phyloP scores from a whole-genome alignment of 495 filamentous ascomycete genomes.

The Aspergillus hancockii region DNA sequence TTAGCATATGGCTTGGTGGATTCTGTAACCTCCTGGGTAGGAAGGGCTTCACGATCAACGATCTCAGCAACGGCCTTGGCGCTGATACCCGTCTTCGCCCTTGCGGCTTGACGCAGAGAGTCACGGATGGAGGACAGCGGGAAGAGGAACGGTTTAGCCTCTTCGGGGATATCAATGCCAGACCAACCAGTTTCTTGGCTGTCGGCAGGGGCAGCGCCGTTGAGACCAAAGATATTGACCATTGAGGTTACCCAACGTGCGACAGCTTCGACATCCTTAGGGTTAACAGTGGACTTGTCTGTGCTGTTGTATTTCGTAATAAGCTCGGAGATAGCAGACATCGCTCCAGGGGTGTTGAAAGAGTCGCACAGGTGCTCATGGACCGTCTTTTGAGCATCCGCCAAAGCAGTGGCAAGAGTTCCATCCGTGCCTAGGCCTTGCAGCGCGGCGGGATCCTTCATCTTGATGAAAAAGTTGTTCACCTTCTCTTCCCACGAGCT shows the following conservation, averaged over 20 bases:
- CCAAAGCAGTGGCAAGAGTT: conserved; percentile 47
- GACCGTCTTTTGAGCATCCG: conserved; percentile 63
- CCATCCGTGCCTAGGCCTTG: conserved; percentile 37
- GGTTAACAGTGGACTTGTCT: conserved; percentile 59
- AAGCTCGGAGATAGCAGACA: conserved; percentile 72
- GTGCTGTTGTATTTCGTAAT: conserved; percentile 70
- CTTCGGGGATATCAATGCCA: conserved; percentile 63
- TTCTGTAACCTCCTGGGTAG: conserved; percentile 27
- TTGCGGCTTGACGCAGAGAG: conserved; percentile 60
- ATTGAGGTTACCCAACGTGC: conserved; percentile 83
- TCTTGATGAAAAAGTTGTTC: conserved; percentile 90
- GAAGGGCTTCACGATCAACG: conserved; percentile 22
- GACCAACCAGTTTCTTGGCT: conserved; percentile 78
- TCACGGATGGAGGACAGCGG: conserved; percentile 68
- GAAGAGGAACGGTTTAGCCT: conserved; percentile 64
- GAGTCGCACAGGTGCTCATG: conserved; percentile 76
- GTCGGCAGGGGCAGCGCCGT: conserved; percentile 57
- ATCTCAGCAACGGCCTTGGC: conserved; percentile 35
- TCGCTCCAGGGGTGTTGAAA: conserved; percentile 80
- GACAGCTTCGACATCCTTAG: conserved; percentile 57
- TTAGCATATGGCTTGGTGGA: conserved; percentile 39
- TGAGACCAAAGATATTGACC: conserved; percentile 82
- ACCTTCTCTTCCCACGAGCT: conserved; percentile 79
- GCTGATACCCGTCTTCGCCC: conserved; percentile 35
- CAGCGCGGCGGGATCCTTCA: conserved; percentile 43